Conservation (phyloP, 2,329 filamentous ascomycete species). For the Akanthomyces uredinophilus region DNA sequence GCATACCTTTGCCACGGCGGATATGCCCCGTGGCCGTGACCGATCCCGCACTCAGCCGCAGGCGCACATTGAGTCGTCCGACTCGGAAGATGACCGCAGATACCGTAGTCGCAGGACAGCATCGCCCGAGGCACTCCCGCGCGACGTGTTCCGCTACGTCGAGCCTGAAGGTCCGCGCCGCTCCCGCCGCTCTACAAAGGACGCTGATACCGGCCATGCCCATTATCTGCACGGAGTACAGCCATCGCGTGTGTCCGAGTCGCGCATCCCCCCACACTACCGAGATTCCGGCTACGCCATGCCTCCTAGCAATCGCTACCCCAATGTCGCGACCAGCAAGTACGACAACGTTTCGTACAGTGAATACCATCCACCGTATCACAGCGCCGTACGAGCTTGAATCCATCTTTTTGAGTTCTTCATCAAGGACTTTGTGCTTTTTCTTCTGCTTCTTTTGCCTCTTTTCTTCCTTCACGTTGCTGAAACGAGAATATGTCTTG, state of each 20-base stretch:
- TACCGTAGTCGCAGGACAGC: constrained; percentile 32
- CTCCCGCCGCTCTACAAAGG: constrained; percentile 25
- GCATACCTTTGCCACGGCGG: constrained; percentile 28
- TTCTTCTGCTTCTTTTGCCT: constrained; percentile 17
- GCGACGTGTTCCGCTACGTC: constrained; percentile 24
- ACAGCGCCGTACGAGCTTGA: background rate
- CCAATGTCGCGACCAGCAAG: background rate
- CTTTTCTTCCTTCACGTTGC: constrained; percentile 18
- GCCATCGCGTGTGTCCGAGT: background rate
- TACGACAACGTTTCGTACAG: constrained; percentile 8
- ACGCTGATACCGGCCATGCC: background rate
- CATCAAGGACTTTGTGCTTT: background rate
- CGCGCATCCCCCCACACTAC: background rate
- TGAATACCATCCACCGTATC: background rate
- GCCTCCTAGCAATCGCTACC: background rate
- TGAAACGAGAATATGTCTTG: constrained; percentile 30
- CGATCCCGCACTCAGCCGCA: constrained; percentile 35
- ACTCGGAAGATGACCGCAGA: constrained; percentile 29
- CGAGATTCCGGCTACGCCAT: background rate
- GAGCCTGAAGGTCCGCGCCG: constrained; percentile 23
- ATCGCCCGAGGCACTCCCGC: constrained; percentile 27
- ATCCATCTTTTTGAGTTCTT: background rate
- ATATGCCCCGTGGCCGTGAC: constrained; percentile 31
- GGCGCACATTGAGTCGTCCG: constrained; percentile 31
- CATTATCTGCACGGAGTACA: background rate